A percentile compares a stretch with the other conserved stretches of the same genome.
These are phyloP conservation scores for Musa schizocarpa DNA, from an alignment of 176 grass and related monocot species.

Conservation along the genomic window DNA sequence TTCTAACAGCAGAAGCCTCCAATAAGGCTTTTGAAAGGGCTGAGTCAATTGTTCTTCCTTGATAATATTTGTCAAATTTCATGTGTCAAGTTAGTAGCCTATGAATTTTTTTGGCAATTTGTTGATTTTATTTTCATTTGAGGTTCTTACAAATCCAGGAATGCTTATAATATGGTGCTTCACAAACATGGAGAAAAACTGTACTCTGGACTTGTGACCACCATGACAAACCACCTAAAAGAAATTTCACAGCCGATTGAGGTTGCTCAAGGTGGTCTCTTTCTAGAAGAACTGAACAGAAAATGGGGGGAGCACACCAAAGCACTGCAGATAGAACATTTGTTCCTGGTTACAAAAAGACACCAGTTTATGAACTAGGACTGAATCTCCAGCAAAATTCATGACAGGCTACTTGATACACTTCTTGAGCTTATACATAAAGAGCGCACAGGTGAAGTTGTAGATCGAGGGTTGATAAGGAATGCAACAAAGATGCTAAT, in stretches of 20 bases:
- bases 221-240: slow-evolving; percentile 23
- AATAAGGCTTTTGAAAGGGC: too few species aligned
- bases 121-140: neutral
- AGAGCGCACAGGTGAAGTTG: slow-evolving; percentile 79
- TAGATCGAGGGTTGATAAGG: slow-evolving; percentile 81
- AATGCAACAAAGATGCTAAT: slow-evolving; percentile 88
- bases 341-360: neutral
- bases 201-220: slow-evolving; percentile 10
- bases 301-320: slow-evolving; percentile 18
- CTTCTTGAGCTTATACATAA: slow-evolving; percentile 75
- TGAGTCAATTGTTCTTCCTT: too few species aligned
- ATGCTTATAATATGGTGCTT: slow-evolving; percentile 96
- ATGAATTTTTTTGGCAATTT: neutral
- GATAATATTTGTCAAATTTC: too few species aligned
- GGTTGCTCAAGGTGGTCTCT: neutral
- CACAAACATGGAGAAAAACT: slow-evolving; percentile 86
- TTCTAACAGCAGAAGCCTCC: too few species aligned
- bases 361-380: slow-evolving; percentile 4
- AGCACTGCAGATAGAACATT: slow-evolving; percentile 5
- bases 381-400: slow-evolving; percentile 12
- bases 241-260: neutral
- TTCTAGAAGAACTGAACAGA: slow-evolving; percentile 23
- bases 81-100: too few species aligned
- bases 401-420: slow-evolving; percentile 34
- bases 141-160: slow-evolving; percentile 36